Evolutionary conservation across 345 rosid genomes (phyloP).

Genomic region (Arabidopsis thaliana): DNA sequence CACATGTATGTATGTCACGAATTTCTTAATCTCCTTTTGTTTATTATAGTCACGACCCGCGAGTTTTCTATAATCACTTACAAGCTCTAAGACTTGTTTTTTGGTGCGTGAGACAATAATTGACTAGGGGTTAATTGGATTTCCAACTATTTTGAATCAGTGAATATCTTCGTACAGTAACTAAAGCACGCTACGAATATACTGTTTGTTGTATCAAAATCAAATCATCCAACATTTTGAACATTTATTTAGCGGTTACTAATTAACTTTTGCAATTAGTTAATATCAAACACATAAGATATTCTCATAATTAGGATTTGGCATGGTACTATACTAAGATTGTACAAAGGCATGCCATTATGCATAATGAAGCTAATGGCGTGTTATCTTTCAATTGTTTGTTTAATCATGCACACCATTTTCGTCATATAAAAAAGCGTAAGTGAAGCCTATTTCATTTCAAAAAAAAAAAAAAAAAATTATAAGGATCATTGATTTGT

Average conservation of each 20-base stretch:
- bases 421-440: not conserved
- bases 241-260: not conserved
- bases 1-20: slow-evolving; percentile 3
- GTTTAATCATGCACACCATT: not conserved
- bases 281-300: not conserved
- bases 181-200: not conserved
- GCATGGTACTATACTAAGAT: slow-evolving; percentile 8
- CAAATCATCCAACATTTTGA: not conserved
- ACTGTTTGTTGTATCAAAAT: not conserved
- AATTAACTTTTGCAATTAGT: not conserved
- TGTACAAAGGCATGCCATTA: not conserved
- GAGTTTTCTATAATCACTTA: slow-evolving; percentile 19
- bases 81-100: not conserved
- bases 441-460: not conserved
- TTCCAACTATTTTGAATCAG: not conserved
- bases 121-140: not conserved
- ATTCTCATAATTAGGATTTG: slow-evolving; percentile 4
- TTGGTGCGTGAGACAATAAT: not conserved
- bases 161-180: not conserved
- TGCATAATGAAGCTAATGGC: not conserved
- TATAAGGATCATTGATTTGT: not conserved
- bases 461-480: not conserved
- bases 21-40: not conserved
- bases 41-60: slow-evolving; percentile 6
- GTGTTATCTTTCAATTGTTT: not conserved